Evolutionary conservation across 768 basidiomycete species (phyloP).

Genomic region (Agrocybe chaxingu): DNA sequence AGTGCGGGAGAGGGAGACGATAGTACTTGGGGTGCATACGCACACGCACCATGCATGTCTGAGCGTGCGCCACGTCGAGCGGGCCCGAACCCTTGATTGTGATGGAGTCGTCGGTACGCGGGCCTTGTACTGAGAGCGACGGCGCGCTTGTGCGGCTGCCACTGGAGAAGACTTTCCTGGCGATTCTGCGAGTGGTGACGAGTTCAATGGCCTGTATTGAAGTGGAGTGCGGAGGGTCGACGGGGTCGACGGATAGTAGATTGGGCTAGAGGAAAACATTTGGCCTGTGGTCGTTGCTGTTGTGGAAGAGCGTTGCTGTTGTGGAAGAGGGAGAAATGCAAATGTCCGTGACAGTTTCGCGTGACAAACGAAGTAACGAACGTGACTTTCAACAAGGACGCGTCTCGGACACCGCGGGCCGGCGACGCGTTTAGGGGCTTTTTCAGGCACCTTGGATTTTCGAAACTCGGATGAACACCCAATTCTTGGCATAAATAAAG

Average conservation of each 20-base stretch:
- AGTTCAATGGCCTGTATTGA: slow-evolving; percentile 34
- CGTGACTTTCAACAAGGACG: too few relatives aligned
- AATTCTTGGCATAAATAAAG: too few relatives aligned
- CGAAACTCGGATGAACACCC: too few relatives aligned
- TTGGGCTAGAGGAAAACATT: slow-evolving; percentile 25
- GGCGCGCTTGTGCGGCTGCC: slow-evolving; percentile 41
- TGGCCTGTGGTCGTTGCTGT: background rate
- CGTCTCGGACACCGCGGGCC: too few relatives aligned
- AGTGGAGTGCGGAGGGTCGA: slow-evolving; percentile 24
- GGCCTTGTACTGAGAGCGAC: slow-evolving; percentile 55
- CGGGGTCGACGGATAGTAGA: slow-evolving; percentile 33
- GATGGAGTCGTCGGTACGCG: slow-evolving; percentile 22
- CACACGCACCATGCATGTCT: too few relatives aligned
- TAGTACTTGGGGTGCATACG: too few relatives aligned
- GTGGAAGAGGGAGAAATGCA: background rate
- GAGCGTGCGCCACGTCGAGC: too few relatives aligned
- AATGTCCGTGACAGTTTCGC: background rate
- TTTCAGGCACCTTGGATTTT: too few relatives aligned
- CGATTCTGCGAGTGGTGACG: slow-evolving; percentile 50
- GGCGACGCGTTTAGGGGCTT: too few relatives aligned
- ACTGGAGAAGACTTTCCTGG: slow-evolving; percentile 43
- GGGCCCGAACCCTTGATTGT: background rate
- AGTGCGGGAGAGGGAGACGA: too few relatives aligned
- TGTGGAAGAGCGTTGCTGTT: background rate
- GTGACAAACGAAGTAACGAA: too few relatives aligned